These are phyloP conservation scores for Botrytis deweyae DNA, from an alignment of 2,329 filamentous ascomycete genomes.

Conservation along the genomic window DNA sequence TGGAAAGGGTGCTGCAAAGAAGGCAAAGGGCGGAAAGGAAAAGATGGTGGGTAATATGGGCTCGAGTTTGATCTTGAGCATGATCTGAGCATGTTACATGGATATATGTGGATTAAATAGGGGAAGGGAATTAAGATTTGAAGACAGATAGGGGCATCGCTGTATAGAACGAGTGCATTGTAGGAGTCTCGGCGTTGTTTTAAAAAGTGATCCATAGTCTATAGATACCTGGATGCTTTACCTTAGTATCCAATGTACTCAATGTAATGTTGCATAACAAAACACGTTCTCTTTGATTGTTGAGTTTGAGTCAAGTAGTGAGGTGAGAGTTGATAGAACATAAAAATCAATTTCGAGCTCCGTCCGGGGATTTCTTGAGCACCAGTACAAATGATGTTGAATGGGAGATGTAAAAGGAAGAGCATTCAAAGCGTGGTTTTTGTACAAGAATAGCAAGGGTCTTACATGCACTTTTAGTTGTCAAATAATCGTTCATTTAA, in stretches of 20 bases:
- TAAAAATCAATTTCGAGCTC: neutral
- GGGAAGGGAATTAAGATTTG: neutral
- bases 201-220: slow-evolving; percentile 11
- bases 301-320: too few relatives aligned
- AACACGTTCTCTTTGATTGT: neutral
- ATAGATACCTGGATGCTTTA: slow-evolving; percentile 12
- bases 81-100: slow-evolving; percentile 42
- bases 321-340: too few relatives aligned
- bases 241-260: slow-evolving; percentile 11
- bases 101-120: neutral
- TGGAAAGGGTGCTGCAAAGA: slow-evolving; percentile 44
- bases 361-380: neutral
- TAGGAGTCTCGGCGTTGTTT: slow-evolving; percentile 11
- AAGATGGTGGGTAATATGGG: slow-evolving; percentile 60
- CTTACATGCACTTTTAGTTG: neutral
- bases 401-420: neutral
- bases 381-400: neutral
- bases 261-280: slow-evolving; percentile 15
- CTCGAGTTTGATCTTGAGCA: slow-evolving; percentile 59
- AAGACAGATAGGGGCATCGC: neutral
- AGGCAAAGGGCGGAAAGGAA: slow-evolving; percentile 43
- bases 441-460: neutral
- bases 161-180: slow-evolving; percentile 7
- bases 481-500: neutral
- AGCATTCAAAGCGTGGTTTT: fast-evolving